phyloP scores from a whole-genome alignment of 2,329 filamentous ascomycete genomes.

The Cladosporium halotolerans region DNA sequence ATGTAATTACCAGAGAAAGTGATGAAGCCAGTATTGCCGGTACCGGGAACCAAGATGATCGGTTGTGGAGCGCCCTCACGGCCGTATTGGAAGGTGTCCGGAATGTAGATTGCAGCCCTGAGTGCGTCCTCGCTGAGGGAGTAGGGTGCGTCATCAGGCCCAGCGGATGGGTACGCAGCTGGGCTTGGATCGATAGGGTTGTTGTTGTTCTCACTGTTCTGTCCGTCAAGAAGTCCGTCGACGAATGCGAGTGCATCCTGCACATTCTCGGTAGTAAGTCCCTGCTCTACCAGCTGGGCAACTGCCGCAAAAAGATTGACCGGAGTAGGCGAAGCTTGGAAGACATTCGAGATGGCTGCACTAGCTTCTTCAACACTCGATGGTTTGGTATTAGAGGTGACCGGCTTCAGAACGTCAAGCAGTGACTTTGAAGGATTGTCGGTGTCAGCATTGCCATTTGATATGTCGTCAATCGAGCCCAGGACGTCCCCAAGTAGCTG shows the following conservation, averaged over 20 bases:
- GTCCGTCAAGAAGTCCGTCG: constrained; percentile 18
- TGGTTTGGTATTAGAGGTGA: constrained; percentile 24
- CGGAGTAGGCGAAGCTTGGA: constrained; percentile 18
- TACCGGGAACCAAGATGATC: constrained; percentile 50
- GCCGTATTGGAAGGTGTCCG: constrained; percentile 43
- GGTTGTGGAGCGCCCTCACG: constrained; percentile 35
- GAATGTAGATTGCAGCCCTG: constrained; percentile 49
- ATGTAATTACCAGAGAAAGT: constrained; percentile 45
- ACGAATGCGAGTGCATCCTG: constrained; percentile 16
- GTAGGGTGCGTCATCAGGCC: constrained; percentile 43
- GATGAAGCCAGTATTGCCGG: constrained; percentile 43
- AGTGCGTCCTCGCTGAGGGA: constrained; percentile 41
- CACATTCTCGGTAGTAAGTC: constrained; percentile 26
- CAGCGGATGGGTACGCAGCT: constrained; percentile 34
- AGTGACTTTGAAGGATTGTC: constrained; percentile 1
- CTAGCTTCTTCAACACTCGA: constrained; percentile 19
- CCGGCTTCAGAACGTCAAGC: constrained; percentile 15
- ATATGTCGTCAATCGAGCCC: background rate
- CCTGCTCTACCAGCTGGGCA: constrained; percentile 23
- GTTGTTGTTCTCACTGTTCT: constrained; percentile 24
- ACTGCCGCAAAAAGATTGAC: constrained; percentile 24
- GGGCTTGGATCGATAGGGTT: constrained; percentile 21
- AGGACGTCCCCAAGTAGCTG: background rate
- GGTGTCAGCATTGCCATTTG: constrained; percentile 1
- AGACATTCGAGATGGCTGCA: constrained; percentile 13